Evolutionary conservation across 1,284 basidiomycete species (phyloP).

Genomic region (Abortiporus biennis): DNA sequence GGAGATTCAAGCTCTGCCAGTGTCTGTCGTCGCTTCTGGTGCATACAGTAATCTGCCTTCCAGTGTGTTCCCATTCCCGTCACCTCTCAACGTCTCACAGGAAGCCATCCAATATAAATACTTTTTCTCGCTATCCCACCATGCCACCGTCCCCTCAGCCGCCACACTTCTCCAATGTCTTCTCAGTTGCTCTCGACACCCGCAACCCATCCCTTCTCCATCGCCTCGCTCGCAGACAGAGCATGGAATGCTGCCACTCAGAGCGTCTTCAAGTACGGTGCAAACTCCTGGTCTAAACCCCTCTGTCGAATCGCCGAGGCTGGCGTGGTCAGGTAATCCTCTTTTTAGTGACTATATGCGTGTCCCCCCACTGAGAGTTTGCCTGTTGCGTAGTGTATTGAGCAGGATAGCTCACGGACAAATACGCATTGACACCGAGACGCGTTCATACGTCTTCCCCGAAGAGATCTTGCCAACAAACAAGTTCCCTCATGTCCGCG

Average conservation of each 20-base stretch:
- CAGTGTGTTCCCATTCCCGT: too few relatives aligned
- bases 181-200: constrained; percentile 1
- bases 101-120: too few relatives aligned
- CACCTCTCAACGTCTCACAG: too few relatives aligned
- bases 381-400: constrained; percentile 1
- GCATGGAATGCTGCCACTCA: constrained; percentile 4
- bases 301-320: constrained; percentile 3
- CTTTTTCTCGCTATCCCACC: too few relatives aligned
- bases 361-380: background rate
- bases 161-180: too few relatives aligned
- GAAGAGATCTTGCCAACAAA: background rate
- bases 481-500: constrained; percentile 4
- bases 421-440: constrained; percentile 18
- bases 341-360: too few relatives aligned
- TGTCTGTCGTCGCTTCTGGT: too few relatives aligned
- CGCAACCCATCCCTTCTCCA: constrained; percentile 1
- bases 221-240: constrained; percentile 4
- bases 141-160: too few relatives aligned
- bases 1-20: too few relatives aligned
- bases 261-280: constrained; percentile 1
- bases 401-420: constrained; percentile 16
- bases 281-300: constrained; percentile 1
- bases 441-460: constrained; percentile 17
- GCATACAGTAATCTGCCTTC: too few relatives aligned
- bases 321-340: constrained; percentile 1